Conservation (phyloP, 169 alveolate genomes). For the Plasmodium malariae region DNA sequence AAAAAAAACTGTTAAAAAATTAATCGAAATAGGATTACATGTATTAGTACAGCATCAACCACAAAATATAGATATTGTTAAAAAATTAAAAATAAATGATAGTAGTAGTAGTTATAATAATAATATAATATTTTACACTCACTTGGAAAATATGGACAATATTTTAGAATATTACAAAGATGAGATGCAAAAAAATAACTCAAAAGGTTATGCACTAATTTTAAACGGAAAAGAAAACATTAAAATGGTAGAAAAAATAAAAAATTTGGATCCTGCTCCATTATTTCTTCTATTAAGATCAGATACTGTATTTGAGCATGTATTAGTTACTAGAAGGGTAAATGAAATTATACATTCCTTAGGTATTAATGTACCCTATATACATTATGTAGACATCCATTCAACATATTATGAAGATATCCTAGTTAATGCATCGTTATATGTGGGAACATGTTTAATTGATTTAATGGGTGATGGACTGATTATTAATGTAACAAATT, state of each 20-base stretch:
- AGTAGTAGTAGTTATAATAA: neutral
- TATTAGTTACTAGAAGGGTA: slow-evolving; percentile 43
- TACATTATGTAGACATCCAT: slow-evolving; percentile 49
- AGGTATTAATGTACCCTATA: slow-evolving; percentile 37
- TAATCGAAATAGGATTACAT: slow-evolving; percentile 40
- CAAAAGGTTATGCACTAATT: slow-evolving; percentile 37
- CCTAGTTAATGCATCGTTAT: slow-evolving; percentile 45
- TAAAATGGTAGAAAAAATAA: slow-evolving; percentile 23
- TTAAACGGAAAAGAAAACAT: slow-evolving; percentile 65
- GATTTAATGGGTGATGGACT: slow-evolving; percentile 75
- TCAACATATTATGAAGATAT: slow-evolving; percentile 52
- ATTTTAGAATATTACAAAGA: slow-evolving; percentile 16
- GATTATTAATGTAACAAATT: slow-evolving; percentile 39
- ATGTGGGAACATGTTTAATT: slow-evolving; percentile 65
- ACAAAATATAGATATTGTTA: slow-evolving; percentile 12
- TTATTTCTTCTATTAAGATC: slow-evolving; percentile 40
- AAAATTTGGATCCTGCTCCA: slow-evolving; percentile 28
- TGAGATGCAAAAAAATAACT: slow-evolving; percentile 2
- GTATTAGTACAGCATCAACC: slow-evolving; percentile 17
- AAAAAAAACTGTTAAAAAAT: slow-evolving; percentile 25
- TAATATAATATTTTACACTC: slow-evolving; percentile 25
- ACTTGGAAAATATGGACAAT: neutral
- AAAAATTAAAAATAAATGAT: neutral
- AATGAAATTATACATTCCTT: slow-evolving; percentile 55
- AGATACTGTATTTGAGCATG: slow-evolving; percentile 59